Conservation (phyloP, 1,284 basidiomycete genomes). For the Cryptococcus floricola region DNA sequence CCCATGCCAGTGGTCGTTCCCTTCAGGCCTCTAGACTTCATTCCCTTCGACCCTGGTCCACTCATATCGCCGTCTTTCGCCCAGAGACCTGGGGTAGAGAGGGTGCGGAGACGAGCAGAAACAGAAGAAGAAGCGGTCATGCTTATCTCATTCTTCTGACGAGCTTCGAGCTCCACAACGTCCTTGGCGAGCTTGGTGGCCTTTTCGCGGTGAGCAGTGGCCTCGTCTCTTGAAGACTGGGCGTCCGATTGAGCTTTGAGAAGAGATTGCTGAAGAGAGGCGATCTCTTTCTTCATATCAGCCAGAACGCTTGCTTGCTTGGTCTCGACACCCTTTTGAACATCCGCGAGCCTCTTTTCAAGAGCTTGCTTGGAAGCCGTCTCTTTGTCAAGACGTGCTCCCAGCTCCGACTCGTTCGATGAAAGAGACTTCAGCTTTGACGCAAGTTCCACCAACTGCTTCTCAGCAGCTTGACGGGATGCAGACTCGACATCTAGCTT, state of each 20-base stretch:
- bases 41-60: background rate
- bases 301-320: slow-evolving; percentile 9
- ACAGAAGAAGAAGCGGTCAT: slow-evolving; percentile 7
- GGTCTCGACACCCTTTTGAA: background rate
- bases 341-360: background rate
- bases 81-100: slow-evolving; percentile 13
- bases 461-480: background rate
- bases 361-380: background rate
- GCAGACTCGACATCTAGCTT: background rate
- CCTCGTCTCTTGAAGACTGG: slow-evolving; percentile 1
- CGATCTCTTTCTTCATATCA: slow-evolving; percentile 8
- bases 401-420: background rate
- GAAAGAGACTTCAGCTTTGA: background rate
- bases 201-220: slow-evolving; percentile 2
- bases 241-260: background rate
- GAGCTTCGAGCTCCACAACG: slow-evolving; percentile 1
- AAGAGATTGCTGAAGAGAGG: slow-evolving; percentile 6
- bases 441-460: background rate
- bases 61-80: slow-evolving; percentile 5
- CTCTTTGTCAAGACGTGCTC: background rate
- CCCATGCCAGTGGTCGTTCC: slow-evolving; percentile 3
- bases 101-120: slow-evolving; percentile 7
- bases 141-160: slow-evolving; percentile 1
- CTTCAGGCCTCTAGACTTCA: slow-evolving; percentile 1
- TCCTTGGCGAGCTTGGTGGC: slow-evolving; percentile 5